Conservation (phyloP, 345 rosid species). For the Boechera divaricarpa region DNA sequence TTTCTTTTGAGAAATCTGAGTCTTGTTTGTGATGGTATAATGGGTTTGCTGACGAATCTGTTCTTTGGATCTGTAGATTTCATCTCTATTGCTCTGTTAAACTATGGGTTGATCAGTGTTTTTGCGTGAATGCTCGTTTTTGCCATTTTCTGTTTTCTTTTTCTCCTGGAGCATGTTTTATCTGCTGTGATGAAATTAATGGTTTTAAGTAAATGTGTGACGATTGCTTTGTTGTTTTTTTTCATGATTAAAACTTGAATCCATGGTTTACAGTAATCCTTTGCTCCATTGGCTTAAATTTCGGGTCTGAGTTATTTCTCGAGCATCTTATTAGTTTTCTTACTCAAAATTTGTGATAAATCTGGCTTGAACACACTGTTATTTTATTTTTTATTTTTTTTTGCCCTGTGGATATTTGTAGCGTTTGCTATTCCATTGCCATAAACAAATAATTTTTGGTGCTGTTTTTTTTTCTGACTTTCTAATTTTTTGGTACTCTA, state of each 20-base stretch:
- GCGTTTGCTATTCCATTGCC: background rate
- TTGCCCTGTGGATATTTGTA: background rate
- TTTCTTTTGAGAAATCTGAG: background rate
- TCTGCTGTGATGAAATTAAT: background rate
- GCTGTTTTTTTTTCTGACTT: background rate
- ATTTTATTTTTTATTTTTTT: background rate
- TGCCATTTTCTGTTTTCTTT: background rate
- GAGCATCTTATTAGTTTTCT: too few species aligned
- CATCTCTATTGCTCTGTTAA: background rate
- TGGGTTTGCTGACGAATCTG: background rate
- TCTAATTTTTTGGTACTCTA: constrained; percentile 2
- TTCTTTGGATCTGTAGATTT: background rate
- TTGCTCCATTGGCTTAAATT: too few species aligned
- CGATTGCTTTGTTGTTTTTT: background rate
- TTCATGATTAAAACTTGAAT: background rate
- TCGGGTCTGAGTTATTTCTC: too few species aligned
- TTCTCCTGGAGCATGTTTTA: background rate
- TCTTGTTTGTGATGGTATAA: background rate
- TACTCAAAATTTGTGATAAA: background rate
- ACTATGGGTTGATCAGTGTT: background rate
- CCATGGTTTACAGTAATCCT: background rate
- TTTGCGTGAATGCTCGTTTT: background rate
- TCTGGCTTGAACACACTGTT: background rate
- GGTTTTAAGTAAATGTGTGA: background rate
- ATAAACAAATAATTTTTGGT: background rate